phyloP scores from a whole-genome alignment of 441 rosid genomes.

The Geranium incanum region DNA sequence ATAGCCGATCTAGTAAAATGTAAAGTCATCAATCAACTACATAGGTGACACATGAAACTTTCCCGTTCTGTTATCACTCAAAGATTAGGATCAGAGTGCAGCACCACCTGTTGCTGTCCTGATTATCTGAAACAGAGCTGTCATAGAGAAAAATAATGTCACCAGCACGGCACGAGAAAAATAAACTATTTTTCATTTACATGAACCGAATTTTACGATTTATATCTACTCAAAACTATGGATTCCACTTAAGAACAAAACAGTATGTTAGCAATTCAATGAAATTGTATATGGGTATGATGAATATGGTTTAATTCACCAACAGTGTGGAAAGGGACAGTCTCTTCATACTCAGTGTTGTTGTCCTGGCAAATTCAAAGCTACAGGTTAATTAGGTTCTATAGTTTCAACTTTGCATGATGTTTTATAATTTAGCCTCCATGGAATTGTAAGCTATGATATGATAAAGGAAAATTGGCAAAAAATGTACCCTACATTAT shows the following conservation, averaged over 20 bases:
- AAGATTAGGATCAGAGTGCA: neutral
- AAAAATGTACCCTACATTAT: too few species aligned
- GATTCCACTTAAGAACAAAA: neutral
- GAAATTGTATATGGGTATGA: neutral
- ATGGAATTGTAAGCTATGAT: too few species aligned
- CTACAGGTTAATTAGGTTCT: too few species aligned
- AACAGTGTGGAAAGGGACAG: neutral
- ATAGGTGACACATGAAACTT: slow-evolving; percentile 7
- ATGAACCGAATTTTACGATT: too few species aligned
- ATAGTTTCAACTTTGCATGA: too few species aligned
- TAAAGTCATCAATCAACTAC: slow-evolving; percentile 25
- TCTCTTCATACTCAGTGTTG: too few species aligned
- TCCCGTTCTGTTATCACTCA: slow-evolving; percentile 15
- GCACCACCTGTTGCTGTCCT: slow-evolving; percentile 85
- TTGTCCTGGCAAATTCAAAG: neutral
- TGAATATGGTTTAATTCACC: neutral
- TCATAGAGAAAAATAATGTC: slow-evolving; percentile 10
- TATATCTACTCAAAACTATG: neutral
- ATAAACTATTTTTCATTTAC: neutral
- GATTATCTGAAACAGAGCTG: slow-evolving; percentile 94
- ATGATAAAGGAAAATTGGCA: too few species aligned
- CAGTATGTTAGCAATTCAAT: neutral
- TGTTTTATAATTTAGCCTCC: too few species aligned
- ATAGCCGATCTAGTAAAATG: slow-evolving; percentile 15
- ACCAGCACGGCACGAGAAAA: slow-evolving; percentile 13